These are phyloP conservation scores for Quercus bicolor DNA, from an alignment of 306 rosid genomes.

Conservation along the genomic window DNA sequence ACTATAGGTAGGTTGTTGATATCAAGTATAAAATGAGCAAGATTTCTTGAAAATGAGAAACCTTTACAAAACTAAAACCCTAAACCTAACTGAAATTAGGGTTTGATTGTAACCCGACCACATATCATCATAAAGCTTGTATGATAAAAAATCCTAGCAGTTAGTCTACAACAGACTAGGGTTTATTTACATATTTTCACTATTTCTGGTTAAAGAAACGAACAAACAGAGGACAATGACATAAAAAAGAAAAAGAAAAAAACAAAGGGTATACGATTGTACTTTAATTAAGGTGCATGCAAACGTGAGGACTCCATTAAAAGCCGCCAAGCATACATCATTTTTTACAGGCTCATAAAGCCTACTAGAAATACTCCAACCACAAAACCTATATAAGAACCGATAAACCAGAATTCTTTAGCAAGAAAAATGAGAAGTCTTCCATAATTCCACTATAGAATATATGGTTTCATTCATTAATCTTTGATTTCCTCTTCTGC, in stretches of 20 bases:
- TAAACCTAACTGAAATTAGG: too few species aligned
- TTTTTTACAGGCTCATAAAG: not conserved
- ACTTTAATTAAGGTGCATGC: conserved; percentile 1
- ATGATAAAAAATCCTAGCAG: too few species aligned
- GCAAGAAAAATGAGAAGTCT: not conserved
- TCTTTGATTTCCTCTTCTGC: not conserved
- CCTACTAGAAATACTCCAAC: not conserved
- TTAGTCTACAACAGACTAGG: too few species aligned
- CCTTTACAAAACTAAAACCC: too few species aligned
- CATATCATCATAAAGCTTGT: too few species aligned
- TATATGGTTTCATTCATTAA: not conserved
- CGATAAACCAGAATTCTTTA: not conserved
- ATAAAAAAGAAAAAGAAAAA: not conserved
- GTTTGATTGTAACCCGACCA: too few species aligned
- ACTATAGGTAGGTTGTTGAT: too few species aligned
- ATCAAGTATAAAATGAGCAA: too few species aligned
- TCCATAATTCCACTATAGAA: not conserved
- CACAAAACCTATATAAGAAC: not conserved
- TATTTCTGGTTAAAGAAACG: not conserved
- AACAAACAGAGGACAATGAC: conserved; percentile 9
- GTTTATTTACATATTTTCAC: not conserved
- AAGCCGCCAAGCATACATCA: not conserved
- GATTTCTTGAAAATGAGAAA: too few species aligned
- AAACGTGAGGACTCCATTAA: not conserved
- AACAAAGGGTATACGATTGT: not conserved